Percentiles rank a stretch among this genome's conserved stretches.
phyloP scores from a whole-genome alignment of 768 basidiomycete genomes.

The Coprinellus micaceus region DNA sequence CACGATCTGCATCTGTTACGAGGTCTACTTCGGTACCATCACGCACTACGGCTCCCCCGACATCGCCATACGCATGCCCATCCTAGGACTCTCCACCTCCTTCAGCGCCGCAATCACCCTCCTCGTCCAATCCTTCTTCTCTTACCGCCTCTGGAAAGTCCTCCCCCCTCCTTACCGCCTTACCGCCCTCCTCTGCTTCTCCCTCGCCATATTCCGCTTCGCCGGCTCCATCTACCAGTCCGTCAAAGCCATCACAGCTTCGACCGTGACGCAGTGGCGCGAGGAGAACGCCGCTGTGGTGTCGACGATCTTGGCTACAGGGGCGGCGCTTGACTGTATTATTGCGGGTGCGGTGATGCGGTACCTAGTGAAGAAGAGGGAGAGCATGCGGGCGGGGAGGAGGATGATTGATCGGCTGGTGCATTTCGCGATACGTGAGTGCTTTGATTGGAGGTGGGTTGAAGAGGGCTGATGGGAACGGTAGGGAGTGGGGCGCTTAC shows the following conservation, averaged over 20 bases:
- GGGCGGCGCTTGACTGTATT: conserved; percentile 3
- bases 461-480: too few relatives aligned
- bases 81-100: conserved; percentile 3
- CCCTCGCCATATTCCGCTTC: background rate
- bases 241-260: background rate
- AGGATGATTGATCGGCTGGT: background rate
- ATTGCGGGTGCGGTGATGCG: conserved; percentile 8
- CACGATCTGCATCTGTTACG: conserved; percentile 8
- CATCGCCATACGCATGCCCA: background rate
- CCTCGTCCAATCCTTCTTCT: conserved; percentile 27
- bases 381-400: background rate
- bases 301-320: background rate
- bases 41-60: conserved; percentile 2
- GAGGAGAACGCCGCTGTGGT: background rate
- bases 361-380: conserved; percentile 1
- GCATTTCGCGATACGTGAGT: background rate
- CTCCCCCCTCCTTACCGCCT: conserved; percentile 17
- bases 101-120: conserved; percentile 8
- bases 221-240: background rate
- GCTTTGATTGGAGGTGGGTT: too few relatives aligned
- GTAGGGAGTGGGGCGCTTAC: too few relatives aligned
- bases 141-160: conserved; percentile 24
- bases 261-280: background rate
- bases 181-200: too few relatives aligned
- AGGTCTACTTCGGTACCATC: conserved; percentile 9